Conservation (phyloP, 129 eudicot genomes). For the Kitagawia praeruptora region DNA sequence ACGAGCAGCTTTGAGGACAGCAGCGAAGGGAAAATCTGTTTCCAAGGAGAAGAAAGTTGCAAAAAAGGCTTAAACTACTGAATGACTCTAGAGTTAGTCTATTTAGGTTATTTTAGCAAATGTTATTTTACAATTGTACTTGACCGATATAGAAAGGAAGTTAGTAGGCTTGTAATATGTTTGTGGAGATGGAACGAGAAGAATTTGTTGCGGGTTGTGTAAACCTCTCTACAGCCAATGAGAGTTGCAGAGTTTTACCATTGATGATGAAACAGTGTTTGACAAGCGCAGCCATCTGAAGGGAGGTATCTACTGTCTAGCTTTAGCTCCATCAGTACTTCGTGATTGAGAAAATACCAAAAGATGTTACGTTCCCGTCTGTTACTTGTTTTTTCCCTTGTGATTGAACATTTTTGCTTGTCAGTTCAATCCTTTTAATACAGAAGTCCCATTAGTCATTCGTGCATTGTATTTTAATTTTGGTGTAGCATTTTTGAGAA, state of each 20-base stretch:
- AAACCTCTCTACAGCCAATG: neutral
- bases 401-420: neutral
- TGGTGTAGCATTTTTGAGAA: neutral
- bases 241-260: neutral
- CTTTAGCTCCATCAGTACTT: neutral
- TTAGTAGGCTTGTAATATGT: neutral
- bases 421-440: neutral
- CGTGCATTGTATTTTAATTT: neutral
- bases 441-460: neutral
- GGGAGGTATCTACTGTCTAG: neutral
- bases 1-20: slow-evolving; percentile 43
- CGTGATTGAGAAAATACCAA: neutral
- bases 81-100: slow-evolving; percentile 6
- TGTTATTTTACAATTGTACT: neutral
- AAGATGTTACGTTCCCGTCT: neutral
- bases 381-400: too few relatives aligned
- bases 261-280: neutral
- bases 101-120: neutral
- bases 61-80: slow-evolving; percentile 14
- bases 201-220: neutral
- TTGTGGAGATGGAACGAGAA: neutral
- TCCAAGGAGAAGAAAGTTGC: slow-evolving; percentile 16
- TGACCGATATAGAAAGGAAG: neutral
- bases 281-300: neutral
- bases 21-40: slow-evolving; percentile 25